These are phyloP conservation scores for Myxozyma mucilagina DNA, from an alignment of 805 yeast genomes.

Conservation along the genomic window DNA sequence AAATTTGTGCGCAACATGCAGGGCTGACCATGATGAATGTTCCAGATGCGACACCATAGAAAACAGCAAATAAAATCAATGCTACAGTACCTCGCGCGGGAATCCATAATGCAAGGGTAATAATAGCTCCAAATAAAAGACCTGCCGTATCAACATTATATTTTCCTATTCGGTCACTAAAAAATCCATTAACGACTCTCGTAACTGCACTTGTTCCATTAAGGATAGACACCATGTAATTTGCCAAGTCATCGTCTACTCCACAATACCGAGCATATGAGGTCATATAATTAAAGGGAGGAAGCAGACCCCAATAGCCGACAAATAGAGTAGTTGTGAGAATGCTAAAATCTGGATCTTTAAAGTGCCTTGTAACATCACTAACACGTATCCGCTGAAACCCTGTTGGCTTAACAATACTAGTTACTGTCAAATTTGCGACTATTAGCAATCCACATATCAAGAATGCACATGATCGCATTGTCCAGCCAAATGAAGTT, in stretches of 20 bases:
- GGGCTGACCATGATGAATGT: conserved; percentile 39
- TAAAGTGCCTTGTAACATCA: conserved; percentile 10
- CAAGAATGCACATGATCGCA: conserved; percentile 52
- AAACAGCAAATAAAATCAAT: conserved; percentile 35
- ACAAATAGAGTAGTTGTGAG: conserved; percentile 33
- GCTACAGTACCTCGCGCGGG: conserved; percentile 54
- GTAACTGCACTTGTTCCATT: conserved; percentile 45
- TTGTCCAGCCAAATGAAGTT: conserved; percentile 54
- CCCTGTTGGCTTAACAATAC: conserved; percentile 30
- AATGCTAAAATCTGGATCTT: conserved; percentile 8
- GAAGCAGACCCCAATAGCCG: conserved; percentile 38
- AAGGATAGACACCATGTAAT: conserved; percentile 16
- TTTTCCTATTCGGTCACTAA: conserved; percentile 56
- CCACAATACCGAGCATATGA: conserved; percentile 35
- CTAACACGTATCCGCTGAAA: neutral
- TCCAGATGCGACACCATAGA: conserved; percentile 41
- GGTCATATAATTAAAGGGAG: conserved; percentile 39
- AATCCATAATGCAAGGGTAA: conserved; percentile 61
- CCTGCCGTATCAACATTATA: conserved; percentile 56
- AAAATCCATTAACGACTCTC: conserved; percentile 53
- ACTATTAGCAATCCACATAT: conserved; percentile 38
- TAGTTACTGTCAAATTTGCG: conserved; percentile 33
- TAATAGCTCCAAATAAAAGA: conserved; percentile 46
- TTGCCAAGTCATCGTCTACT: conserved; percentile 19
- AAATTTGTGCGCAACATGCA: conserved; percentile 36